These are phyloP conservation scores for Boechera retrofracta DNA, from an alignment of 345 rosid species.

Conservation along the genomic window DNA sequence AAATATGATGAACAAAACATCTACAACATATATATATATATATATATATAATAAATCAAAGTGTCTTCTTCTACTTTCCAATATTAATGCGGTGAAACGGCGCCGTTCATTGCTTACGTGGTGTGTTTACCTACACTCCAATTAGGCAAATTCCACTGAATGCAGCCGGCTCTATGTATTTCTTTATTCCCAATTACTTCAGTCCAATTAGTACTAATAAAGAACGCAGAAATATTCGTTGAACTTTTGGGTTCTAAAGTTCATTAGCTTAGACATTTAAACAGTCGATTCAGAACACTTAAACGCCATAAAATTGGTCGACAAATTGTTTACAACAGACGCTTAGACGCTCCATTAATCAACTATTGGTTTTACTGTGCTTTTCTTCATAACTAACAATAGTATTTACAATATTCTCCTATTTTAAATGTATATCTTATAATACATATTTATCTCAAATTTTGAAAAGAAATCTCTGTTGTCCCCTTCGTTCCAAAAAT, in stretches of 20 bases:
- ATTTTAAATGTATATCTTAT: background rate
- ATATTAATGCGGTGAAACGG: conserved; percentile 21
- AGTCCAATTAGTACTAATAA: background rate
- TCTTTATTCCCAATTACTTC: background rate
- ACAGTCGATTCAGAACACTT: background rate
- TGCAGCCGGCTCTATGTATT: conserved; percentile 21
- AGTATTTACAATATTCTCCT: background rate
- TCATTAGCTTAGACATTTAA: background rate
- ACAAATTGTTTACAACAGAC: background rate
- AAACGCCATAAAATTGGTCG: background rate
- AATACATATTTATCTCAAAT: background rate
- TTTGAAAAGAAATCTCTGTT: background rate
- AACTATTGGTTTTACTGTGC: background rate
- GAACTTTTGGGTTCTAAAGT: background rate
- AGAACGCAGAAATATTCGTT: background rate
- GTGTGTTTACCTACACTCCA: conserved; percentile 18
- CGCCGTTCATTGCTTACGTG: conserved; percentile 37
- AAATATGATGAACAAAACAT: background rate
- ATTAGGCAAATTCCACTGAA: conserved; percentile 34
- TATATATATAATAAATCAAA: background rate
- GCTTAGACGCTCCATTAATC: background rate
- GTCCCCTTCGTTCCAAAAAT: background rate
- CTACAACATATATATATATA: background rate
- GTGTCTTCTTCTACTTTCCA: conserved; percentile 11
- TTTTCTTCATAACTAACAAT: background rate